These are phyloP conservation scores for Backusella macrospora DNA, from an alignment of 192 early-diverging fungal genomes.

Conservation along the genomic window DNA sequence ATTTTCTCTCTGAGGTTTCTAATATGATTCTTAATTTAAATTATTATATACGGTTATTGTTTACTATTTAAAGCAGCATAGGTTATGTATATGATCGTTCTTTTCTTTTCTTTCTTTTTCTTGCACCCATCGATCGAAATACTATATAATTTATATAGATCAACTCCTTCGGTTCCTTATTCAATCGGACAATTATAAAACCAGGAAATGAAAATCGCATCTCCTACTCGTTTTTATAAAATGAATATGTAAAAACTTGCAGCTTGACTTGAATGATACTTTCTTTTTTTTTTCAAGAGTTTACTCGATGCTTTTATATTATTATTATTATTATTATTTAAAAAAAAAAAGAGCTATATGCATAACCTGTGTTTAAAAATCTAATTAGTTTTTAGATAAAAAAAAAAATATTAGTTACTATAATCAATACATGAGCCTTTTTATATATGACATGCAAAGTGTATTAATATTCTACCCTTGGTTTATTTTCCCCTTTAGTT, in stretches of 20 bases:
- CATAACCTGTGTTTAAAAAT: too few relatives aligned
- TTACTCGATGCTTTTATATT: too few relatives aligned
- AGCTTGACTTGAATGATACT: background rate
- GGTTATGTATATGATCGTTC: too few relatives aligned
- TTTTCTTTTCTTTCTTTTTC: too few relatives aligned
- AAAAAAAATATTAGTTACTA: background rate
- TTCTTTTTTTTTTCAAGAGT: background rate
- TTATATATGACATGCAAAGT: background rate
- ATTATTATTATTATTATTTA: too few relatives aligned
- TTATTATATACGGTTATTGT: too few relatives aligned
- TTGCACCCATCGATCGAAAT: background rate
- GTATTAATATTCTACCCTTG: background rate
- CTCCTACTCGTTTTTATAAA: background rate
- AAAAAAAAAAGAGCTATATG: too few relatives aligned
- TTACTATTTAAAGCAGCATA: too few relatives aligned
- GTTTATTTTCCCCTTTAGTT: background rate
- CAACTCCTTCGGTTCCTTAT: background rate
- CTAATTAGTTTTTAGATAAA: too few relatives aligned
- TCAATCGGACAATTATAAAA: background rate
- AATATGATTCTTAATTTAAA: too few relatives aligned
- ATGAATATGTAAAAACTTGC: background rate
- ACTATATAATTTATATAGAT: background rate
- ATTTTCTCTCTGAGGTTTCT: too few relatives aligned
- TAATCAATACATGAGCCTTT: background rate
- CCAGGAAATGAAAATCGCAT: background rate